These are phyloP conservation scores for Komagataella pseudopastoris DNA, from an alignment of 805 yeast species.

Conservation along the genomic window DNA sequence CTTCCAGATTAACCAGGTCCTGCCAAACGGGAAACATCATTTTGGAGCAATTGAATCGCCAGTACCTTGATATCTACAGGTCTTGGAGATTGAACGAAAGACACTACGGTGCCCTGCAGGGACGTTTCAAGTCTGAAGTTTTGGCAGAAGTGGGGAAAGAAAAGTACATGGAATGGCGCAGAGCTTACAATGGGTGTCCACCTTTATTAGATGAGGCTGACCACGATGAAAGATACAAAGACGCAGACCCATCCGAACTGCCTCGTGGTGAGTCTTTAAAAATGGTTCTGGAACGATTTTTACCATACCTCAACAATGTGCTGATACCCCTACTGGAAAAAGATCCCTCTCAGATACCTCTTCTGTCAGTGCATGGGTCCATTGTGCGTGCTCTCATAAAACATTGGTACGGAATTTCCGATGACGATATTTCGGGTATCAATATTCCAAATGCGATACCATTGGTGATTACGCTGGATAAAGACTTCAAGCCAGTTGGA, in stretches of 20 bases:
- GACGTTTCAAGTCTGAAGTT: conserved; percentile 57
- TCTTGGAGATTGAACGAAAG: conserved; percentile 77
- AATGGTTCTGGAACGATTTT: conserved; percentile 56
- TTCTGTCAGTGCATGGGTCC: conserved; percentile 74
- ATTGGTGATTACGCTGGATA: conserved; percentile 50
- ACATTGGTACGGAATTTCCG: conserved; percentile 49
- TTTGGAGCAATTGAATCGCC: conserved; percentile 36
- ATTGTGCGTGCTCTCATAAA: conserved; percentile 67
- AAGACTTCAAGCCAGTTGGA: conserved; percentile 30
- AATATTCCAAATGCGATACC: conserved; percentile 84
- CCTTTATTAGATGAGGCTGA: conserved; percentile 28
- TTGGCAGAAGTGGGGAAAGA: conserved; percentile 55
- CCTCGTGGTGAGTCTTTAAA: conserved; percentile 66
- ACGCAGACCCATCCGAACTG: conserved; percentile 29
- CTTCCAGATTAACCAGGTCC: conserved; percentile 64
- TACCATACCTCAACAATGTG: conserved; percentile 45
- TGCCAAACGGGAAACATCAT: conserved; percentile 63
- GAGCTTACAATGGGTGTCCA: conserved; percentile 68
- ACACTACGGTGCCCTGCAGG: conserved; percentile 77
- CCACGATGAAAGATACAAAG: conserved; percentile 25
- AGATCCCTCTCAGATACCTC: conserved; percentile 33
- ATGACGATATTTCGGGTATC: conserved; percentile 54
- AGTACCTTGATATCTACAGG: conserved; percentile 37
- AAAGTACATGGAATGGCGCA: conserved; percentile 65
- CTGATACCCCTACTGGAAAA: conserved; percentile 31